phyloP scores from a whole-genome alignment of 2,329 filamentous ascomycete genomes.

The Trichoderma aggressivum region DNA sequence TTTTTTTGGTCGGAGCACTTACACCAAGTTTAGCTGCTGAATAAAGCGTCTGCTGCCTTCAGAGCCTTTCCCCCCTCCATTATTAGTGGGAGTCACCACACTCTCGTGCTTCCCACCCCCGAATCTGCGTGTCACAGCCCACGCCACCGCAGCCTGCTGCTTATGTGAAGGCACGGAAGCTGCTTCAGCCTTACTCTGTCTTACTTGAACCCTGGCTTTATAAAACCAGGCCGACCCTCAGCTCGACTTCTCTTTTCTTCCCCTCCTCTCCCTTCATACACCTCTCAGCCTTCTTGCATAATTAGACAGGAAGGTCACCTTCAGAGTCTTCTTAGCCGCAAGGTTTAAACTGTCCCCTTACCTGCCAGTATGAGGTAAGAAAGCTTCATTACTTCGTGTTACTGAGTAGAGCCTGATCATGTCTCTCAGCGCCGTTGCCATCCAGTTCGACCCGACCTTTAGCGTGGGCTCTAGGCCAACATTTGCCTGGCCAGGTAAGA shows the following conservation, averaged over 20 bases:
- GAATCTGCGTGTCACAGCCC: constrained; percentile 15
- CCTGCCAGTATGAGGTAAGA: constrained; percentile 17
- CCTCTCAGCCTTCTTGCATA: neutral
- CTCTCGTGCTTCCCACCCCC: constrained; percentile 10
- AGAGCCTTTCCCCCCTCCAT: neutral
- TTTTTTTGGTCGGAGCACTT: neutral
- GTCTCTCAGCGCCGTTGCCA: constrained; percentile 44
- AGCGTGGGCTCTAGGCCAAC: constrained; percentile 50
- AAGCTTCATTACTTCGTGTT: neutral
- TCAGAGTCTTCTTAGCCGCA: neutral
- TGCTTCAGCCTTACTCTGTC: constrained; percentile 18
- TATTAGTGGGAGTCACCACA: constrained; percentile 1
- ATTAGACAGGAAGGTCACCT: neutral
- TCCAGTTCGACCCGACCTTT: constrained; percentile 51
- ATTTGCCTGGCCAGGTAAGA: constrained; percentile 49
- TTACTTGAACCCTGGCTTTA: constrained; percentile 5
- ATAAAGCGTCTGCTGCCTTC: neutral
- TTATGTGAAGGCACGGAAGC: constrained; percentile 16
- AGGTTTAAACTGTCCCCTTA: neutral
- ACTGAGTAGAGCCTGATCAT: constrained; percentile 1
- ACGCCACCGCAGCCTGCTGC: constrained; percentile 14
- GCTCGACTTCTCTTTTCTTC: neutral
- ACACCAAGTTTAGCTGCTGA: constrained; percentile 3
- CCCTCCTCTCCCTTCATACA: neutral
- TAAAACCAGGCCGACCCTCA: constrained; percentile 7